phyloP scores from a whole-genome alignment of 139 green algal species.

The Choricystis sp. region DNA sequence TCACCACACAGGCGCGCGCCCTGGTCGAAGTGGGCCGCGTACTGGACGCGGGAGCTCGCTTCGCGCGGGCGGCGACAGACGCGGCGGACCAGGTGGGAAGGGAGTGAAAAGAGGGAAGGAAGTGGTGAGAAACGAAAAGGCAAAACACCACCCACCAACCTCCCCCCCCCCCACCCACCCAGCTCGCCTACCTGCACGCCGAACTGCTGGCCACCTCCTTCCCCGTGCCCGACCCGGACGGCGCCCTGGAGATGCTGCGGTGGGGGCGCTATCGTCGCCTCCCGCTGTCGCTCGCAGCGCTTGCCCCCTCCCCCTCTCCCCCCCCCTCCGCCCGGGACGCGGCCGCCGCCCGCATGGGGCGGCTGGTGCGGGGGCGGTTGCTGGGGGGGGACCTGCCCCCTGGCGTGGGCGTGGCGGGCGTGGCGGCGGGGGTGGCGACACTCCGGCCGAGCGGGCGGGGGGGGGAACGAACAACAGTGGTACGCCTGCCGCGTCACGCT shows the following conservation, averaged over 20 bases:
- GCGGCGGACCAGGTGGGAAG: background rate
- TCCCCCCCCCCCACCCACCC: too few relatives aligned
- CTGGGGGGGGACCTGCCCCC: background rate
- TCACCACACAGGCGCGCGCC: background rate
- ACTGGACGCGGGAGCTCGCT: background rate
- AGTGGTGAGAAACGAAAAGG: too few relatives aligned
- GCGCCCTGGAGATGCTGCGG: too few relatives aligned
- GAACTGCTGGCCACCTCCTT: too few relatives aligned
- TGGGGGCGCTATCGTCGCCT: too few relatives aligned
- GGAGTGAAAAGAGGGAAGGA: too few relatives aligned
- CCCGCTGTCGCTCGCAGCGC: background rate
- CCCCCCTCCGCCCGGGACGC: too few relatives aligned
- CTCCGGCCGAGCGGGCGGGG: background rate
- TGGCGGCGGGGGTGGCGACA: background rate
- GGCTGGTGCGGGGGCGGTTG: background rate
- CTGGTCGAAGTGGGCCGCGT: background rate
- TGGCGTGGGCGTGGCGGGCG: background rate
- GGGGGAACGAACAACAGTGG: background rate
- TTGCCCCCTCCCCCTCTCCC: background rate
- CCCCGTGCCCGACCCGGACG: too few relatives aligned
- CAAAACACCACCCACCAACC: too few relatives aligned
- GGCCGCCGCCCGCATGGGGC: background rate
- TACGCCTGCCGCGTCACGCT: too few relatives aligned
- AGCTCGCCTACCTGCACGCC: too few relatives aligned
- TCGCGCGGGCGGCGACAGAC: background rate